Base-by-base conservation (phyloP, 31 red algal species). In the Asparagopsis taxiformis region DNA sequence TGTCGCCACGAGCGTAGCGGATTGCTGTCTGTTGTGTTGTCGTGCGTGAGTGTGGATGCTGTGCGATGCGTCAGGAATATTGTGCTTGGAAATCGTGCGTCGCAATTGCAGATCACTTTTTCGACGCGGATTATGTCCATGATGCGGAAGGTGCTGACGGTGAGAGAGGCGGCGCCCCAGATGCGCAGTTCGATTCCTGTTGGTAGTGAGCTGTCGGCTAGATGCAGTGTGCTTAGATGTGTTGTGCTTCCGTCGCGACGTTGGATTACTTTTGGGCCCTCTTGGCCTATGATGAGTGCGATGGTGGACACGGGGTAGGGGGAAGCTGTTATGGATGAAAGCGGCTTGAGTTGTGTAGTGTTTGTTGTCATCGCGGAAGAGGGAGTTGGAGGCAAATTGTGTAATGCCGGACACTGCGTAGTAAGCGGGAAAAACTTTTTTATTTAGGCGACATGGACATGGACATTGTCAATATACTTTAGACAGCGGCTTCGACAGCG, bases 401-500 rank as follows among this genome's bases (percentile, higher is more conserved):
- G 22, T 8, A 30, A 30, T 3, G 0, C n/a, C 21, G 11, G 59
- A 30, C 23, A 17, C 10, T 13, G 11, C 10, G 44, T 10, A 10
- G 10, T 10, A 50, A 50, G 10, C 17, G 10, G 17, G 44, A 50
- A 50, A 13, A 50, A 17, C 17, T 50, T 50, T 50, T 17, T 17
- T 13, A 50, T 17, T 13, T 10, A 49, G 44, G 8, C 38, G 38
- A 48, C 3, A 1, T 35, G 16, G 38, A 50, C 30, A 23, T 23
- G 34, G n/a, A 23, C 22, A 17, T 24, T 21, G 15, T 67, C 15
- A 25, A 46, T 1, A 48, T 67, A 3, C 1, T 22, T 31, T 82
- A 57, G 22, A 82, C 84, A 36, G 76, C 58, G 19, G 88, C 75
- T 17, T 85, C 76, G 38, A 81, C 70, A 24, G 71, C 80, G 34